Evolutionary conservation across 2,329 filamentous ascomycete genomes (phyloP), one percentile per base, ranked within the genome.

Genomic region (Penicillium occitanis): DNA sequence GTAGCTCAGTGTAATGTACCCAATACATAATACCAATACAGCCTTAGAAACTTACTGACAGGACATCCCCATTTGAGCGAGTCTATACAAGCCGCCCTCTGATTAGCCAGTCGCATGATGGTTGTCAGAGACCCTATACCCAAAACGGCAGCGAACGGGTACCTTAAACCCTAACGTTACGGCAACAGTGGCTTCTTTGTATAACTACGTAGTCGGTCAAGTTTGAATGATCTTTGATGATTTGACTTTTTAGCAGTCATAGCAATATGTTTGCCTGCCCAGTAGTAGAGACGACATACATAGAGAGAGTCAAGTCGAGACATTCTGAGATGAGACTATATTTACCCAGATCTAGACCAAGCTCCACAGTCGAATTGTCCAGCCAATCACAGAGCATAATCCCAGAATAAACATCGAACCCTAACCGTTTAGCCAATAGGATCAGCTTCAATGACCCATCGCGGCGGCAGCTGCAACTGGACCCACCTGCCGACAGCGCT

Each of bases 401-500:
- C 11, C n/a, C 14, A 35, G 28, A 53, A 63, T 55, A 63, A 63
- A 63, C 61, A 63, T 63, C 13, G 13, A 19, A n/a, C 37, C 5
- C 35, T 44, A 44, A 55, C 22, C 1, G 3, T 1, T 10, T 37
- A 25, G n/a, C 62, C 62, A 64, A 64, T 64, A 25, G 42, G 25
- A 48, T n/a, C 1, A 11, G 10, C 14, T 0, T 3, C 50, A 13
- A 28, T 17, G 37, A 58, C 44, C 50, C n/a, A 46, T 17, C 7
- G 14, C 51, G 50, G 40, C 46, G 33, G 60, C 46, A 62, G 60
- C 3, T 53, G 22, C 30, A 37, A 35, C 51, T 22, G 22, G 57
- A 14, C 57, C 57, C 57, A 59, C 57, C 7, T 59, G 22, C n/a
- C 19, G 28, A 10, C 25, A 22, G 61, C 51, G 51, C 51, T 25